phyloP scores from a whole-genome alignment of 2,329 filamentous ascomycete species.

The Hypoxylon sp. region DNA sequence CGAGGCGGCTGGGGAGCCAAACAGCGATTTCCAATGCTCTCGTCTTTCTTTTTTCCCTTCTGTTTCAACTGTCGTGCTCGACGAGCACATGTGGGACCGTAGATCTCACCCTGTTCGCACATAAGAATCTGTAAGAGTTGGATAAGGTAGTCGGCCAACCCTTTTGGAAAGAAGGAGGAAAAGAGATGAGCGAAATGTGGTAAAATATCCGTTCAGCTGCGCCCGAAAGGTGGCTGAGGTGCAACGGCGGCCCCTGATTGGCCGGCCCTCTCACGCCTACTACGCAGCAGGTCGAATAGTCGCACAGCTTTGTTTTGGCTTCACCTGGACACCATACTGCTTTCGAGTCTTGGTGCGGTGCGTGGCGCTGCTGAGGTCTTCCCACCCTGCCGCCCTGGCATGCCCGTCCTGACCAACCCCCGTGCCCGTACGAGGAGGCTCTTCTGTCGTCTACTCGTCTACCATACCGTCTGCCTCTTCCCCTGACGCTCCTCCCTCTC shows the following conservation, averaged over 20 bases:
- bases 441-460: slow-evolving; percentile 30
- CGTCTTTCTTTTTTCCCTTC: neutral
- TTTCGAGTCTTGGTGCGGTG: slow-evolving; percentile 38
- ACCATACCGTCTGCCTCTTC: slow-evolving; percentile 17
- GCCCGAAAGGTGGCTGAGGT: slow-evolving; percentile 28
- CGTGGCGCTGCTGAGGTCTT: slow-evolving; percentile 45
- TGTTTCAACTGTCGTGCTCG: slow-evolving; percentile 1
- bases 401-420: slow-evolving; percentile 30
- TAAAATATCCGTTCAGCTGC: slow-evolving; percentile 38
- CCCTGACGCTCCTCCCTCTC: slow-evolving; percentile 31
- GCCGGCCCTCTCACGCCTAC: slow-evolving; percentile 8
- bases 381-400: slow-evolving; percentile 27
- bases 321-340: slow-evolving; percentile 39
- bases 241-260: slow-evolving; percentile 25
- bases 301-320: slow-evolving; percentile 26
- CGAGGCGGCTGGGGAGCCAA: no score
- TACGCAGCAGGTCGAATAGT: slow-evolving; percentile 20
- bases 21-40: neutral
- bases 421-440: slow-evolving; percentile 26
- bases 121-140: slow-evolving; percentile 12
- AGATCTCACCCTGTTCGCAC: slow-evolving; percentile 18
- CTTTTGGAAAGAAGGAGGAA: slow-evolving; percentile 3
- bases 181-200: slow-evolving; percentile 15
- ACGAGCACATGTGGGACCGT: slow-evolving; percentile 21
- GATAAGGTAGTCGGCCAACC: slow-evolving; percentile 17